Conservation (phyloP, 805 yeast species). For the Wickerhamiella dianesei region DNA sequence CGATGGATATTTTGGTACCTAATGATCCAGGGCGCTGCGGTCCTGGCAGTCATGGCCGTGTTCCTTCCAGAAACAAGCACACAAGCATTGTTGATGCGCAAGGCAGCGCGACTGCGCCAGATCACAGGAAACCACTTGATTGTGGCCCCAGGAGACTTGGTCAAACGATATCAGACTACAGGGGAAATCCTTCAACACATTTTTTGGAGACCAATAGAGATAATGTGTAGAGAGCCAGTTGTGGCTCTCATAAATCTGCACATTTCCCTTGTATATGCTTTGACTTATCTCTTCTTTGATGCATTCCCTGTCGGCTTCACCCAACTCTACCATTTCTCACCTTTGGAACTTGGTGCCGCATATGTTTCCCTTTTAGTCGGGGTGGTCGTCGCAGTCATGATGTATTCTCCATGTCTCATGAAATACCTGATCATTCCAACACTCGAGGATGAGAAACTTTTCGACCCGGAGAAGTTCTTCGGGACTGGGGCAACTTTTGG, state of each 20-base stretch:
- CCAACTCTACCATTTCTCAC: constrained; percentile 34
- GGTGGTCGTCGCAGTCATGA: constrained; percentile 26
- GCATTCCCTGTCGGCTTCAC: constrained; percentile 44
- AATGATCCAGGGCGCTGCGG: constrained; percentile 28
- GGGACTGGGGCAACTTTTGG: constrained; percentile 29
- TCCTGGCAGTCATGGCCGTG: constrained; percentile 27
- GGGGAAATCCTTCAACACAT: constrained; percentile 10
- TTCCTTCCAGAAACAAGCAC: constrained; percentile 39
- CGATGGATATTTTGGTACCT: constrained; percentile 44
- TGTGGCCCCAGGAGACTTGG: constrained; percentile 13
- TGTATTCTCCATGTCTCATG: constrained; percentile 6
- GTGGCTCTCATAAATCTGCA: constrained; percentile 40
- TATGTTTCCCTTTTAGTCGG: constrained; percentile 40
- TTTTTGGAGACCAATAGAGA: constrained; percentile 30
- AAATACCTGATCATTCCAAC: constrained; percentile 1
- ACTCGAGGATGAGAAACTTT: constrained; percentile 1
- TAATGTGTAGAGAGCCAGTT: constrained; percentile 41
- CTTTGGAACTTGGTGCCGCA: constrained; percentile 35
- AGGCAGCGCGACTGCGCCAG: constrained; percentile 36
- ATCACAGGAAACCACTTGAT: constrained; percentile 24
- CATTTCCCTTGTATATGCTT: constrained; percentile 39
- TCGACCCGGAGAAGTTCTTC: constrained; percentile 11
- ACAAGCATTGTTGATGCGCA: constrained; percentile 33
- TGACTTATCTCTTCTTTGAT: constrained; percentile 45
- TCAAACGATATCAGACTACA: neutral